Evolutionary conservation across 768 basidiomycete species (phyloP), one percentile per base, ranked within the genome.

Genomic region (Kwoniella dendrophila): DNA sequence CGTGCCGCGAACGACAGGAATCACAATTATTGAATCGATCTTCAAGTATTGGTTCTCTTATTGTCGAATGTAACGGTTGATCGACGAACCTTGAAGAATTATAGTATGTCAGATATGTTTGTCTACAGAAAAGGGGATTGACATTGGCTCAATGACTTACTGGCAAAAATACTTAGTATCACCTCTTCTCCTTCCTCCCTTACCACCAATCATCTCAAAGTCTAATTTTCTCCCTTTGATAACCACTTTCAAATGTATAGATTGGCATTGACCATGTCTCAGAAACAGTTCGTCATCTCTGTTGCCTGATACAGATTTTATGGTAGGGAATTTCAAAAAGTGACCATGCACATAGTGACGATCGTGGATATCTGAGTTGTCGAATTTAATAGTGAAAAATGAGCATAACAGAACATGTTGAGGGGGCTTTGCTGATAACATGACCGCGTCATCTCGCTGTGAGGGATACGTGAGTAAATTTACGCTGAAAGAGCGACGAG

Each of bases 241-340:
- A n/a, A 45, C 3, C 11, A 60, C 30, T 33, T 22, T 8, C 34
- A 41, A n/a, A 10, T 53, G 20, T 11, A 68, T 24, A 30, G 60
- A 49, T 20, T 64, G 55, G 33, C 67, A 68, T 18, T 65, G 63
- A 10, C 53, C 55, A 38, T 68, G 43, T 12, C 58, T 43, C 0
- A 68, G 59, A 45, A 65, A 64, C 14, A 62, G 45, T 36, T 68
- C 67, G 5, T 36, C 48, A 4, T 40, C 30, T 33, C 29, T 22
- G 5, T 12, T 10, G 4, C 30, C 3, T 12, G n/a, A 44, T 11
- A 14, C 3, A 3, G 33, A 3, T 3, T 26, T 14, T 24, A n/a
- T 14, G 1, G 29, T 52, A 20, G n/a, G 53, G 44, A 34, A 36
- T 18, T 29, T 55, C 3, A 68, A n/a, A 11, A 30, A 59, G 5